Percentiles rank a stretch among this genome's conserved stretches.
These are phyloP conservation scores for Apophysomyces elegans DNA, from an alignment of 371 early-diverging fungal genomes.

Conservation along the genomic window DNA sequence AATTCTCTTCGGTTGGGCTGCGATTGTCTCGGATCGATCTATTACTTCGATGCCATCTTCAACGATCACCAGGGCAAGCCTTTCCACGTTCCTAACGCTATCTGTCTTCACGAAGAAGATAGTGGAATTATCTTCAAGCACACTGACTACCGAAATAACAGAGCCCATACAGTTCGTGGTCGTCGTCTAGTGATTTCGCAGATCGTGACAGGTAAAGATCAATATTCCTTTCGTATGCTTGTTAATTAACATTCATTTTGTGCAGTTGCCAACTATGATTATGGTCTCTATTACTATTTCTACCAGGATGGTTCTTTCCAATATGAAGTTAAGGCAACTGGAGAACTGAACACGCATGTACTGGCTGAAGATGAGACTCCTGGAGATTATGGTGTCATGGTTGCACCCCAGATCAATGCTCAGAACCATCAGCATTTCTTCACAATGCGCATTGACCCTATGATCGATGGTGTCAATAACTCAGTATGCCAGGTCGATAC, in stretches of 20 bases:
- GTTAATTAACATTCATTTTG: constrained; percentile 3
- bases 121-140: constrained; percentile 59
- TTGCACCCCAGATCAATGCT: constrained; percentile 59
- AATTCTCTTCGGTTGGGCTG: constrained; percentile 56
- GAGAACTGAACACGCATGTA: constrained; percentile 56
- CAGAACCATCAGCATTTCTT: constrained; percentile 62
- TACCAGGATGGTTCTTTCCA: constrained; percentile 62
- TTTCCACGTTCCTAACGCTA: constrained; percentile 52
- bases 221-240: constrained; percentile 11
- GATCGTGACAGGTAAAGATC: constrained; percentile 53
- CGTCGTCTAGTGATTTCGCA: constrained; percentile 57
- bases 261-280: constrained; percentile 59
- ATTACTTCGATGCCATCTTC: constrained; percentile 59
- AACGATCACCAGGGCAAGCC: constrained; percentile 55
- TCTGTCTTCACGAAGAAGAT: constrained; percentile 63
- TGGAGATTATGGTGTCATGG: constrained; percentile 47
- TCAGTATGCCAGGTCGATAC: constrained; percentile 46
- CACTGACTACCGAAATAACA: constrained; percentile 56
- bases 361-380: constrained; percentile 56
- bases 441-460: constrained; percentile 59
- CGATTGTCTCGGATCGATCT: constrained; percentile 59
- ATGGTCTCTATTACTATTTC: constrained; percentile 61
- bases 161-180: constrained; percentile 54
- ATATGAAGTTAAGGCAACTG: constrained; percentile 62
- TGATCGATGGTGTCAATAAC: constrained; percentile 55